Base-by-base conservation (phyloP, 2,329 filamentous ascomycete genomes). In the Samsoniella hepiali region DNA sequence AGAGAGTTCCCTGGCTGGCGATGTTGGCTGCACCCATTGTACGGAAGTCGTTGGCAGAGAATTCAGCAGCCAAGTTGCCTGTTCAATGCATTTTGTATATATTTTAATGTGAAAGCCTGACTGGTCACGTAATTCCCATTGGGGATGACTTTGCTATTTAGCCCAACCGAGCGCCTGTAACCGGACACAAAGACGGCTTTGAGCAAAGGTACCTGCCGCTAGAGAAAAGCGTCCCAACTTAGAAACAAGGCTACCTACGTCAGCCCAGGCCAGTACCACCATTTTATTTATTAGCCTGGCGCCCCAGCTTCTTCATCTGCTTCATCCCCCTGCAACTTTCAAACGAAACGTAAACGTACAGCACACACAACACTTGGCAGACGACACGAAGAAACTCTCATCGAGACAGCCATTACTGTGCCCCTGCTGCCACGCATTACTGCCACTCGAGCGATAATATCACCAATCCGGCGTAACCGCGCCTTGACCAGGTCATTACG, bases 261-360 rank as follows among this genome's bases (percentile, higher is more conserved):
- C 56, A 38, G 44, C 54, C 54, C 29, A 34, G n/a, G 5, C 17
- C 31, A 34, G 7, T 32, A 22, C 2, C n/a, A 38, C 22, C 50
- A 27, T 42, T 42, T 40, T 27, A 40, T 13, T 44, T 9, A 31
- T 31, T 11, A 9, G 3, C 29, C 32, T 32, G 9, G 34, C 29
- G 29, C 29, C 17, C 42, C 55, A 45, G 17, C 55, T 58, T 38
- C 44, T 49, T 29, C n/a, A 34, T 11, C 55, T 47, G 17, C 55
- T 42, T 58, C 42, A 27, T 17, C 22, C 44, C 56, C 56, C 44
- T 49, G 56, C 56, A 49, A 27, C 56, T 38, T 49, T 38, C n/a
- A 58, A 49, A 27, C 40, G 22, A 36, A 58, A 49, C 42, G 31
- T 47, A n/a, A 58, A 38, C 29, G 56, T n/a, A 47, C 17, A 34